phyloP scores from a whole-genome alignment of 1,284 basidiomycete species.

The Cutaneotrichosporon sp. region DNA sequence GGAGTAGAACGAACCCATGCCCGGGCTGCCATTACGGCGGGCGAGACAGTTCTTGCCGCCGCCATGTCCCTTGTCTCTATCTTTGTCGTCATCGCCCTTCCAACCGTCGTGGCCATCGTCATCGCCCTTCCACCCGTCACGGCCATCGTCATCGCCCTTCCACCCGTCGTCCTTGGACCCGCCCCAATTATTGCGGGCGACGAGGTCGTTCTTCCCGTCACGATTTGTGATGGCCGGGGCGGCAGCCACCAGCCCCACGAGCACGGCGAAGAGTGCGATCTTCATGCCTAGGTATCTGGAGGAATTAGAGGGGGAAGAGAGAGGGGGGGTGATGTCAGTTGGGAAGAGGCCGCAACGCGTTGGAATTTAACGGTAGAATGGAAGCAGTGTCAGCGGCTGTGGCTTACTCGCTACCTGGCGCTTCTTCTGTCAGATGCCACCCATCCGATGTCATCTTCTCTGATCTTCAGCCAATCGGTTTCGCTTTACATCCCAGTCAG shows the following conservation, averaged over 20 bases:
- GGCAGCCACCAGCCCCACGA: not conserved
- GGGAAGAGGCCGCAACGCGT: no score
- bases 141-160: not conserved
- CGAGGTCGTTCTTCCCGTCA: not conserved
- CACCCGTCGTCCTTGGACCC: not conserved
- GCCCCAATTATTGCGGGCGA: constrained; percentile 6
- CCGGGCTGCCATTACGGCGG: not conserved
- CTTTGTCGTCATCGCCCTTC: not conserved
- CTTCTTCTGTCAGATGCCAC: no score
- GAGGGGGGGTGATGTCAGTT: no score
- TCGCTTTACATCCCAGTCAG: no score
- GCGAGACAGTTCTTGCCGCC: not conserved
- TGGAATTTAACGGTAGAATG: no score
- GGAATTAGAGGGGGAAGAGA: not conserved
- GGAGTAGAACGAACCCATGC: not conserved
- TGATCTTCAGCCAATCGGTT: no score
- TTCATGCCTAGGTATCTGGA: not conserved
- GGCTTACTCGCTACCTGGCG: no score
- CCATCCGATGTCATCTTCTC: no score
- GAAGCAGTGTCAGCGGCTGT: no score
- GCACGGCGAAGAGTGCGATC: not conserved
- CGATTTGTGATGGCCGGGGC: not conserved
- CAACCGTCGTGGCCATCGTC: not conserved
- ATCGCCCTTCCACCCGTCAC: not conserved
- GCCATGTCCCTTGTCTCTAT: not conserved